Conservation (phyloP, 257 asterid species). For the Phtheirospermum japonicum region DNA sequence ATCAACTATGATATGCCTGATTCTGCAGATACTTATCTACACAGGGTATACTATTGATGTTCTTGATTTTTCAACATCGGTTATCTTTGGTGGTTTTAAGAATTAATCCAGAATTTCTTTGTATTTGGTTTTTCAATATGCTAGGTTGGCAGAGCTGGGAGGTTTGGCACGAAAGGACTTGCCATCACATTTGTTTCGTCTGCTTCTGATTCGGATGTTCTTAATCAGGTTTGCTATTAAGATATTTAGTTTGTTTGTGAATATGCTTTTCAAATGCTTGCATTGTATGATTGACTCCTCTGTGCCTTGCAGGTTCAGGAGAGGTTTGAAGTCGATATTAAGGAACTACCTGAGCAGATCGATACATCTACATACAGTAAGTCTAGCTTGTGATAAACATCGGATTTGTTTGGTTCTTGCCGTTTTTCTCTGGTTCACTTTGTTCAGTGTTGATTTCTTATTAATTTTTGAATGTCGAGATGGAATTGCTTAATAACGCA, state of each 20-base stretch:
- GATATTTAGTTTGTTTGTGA: not conserved
- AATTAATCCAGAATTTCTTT: constrained; percentile 5
- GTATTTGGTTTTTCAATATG: not conserved
- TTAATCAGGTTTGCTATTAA: constrained; percentile 59
- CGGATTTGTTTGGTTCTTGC: too few relatives aligned
- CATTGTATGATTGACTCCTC: not conserved
- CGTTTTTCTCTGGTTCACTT: not conserved
- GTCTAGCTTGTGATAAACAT: constrained; percentile 21
- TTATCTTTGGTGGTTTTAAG: not conserved
- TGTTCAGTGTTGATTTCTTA: too few relatives aligned
- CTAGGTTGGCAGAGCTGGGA: constrained; percentile 96
- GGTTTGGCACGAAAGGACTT: constrained; percentile 93
- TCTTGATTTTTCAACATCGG: not conserved
- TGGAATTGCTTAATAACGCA: too few relatives aligned
- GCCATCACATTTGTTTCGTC: constrained; percentile 93
- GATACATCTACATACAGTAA: constrained; percentile 92
- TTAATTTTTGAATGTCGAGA: too few relatives aligned
- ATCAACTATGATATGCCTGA: constrained; percentile 97
- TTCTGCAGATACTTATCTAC: constrained; percentile 90
- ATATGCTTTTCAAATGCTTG: not conserved
- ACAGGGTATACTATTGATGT: constrained; percentile 49
- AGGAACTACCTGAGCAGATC: constrained; percentile 93
- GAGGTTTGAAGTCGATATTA: constrained; percentile 92
- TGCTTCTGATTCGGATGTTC: constrained; percentile 90
- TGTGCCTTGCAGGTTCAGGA: constrained; percentile 65